Evolutionary conservation across 495 filamentous ascomycete species (phyloP).

Genomic region (Tuber calosporum): DNA sequence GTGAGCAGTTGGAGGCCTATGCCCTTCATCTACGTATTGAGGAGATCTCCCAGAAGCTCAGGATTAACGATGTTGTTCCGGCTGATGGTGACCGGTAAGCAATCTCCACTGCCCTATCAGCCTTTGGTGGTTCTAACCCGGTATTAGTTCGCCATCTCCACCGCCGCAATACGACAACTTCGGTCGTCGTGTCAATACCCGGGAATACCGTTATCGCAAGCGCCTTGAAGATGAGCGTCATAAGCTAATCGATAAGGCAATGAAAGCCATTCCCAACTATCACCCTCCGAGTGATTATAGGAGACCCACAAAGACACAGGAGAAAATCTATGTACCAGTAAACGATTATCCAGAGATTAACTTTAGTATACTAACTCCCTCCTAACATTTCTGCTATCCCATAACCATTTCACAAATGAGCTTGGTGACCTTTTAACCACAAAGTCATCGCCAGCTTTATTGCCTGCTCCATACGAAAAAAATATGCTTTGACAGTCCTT

Average conservation of each 20-base stretch:
- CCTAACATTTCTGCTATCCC: slow-evolving; percentile 17
- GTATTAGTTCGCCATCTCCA: slow-evolving; percentile 77
- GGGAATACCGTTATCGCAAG: slow-evolving; percentile 96
- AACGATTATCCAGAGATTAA: slow-evolving; percentile 99
- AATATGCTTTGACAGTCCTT: slow-evolving; percentile 12
- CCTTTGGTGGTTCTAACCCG: slow-evolving; percentile 16
- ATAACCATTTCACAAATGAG: not conserved
- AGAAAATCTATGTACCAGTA: slow-evolving; percentile 99
- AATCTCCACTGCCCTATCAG: not conserved
- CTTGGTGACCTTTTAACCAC: slow-evolving; percentile 29
- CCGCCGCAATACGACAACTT: slow-evolving; percentile 98
- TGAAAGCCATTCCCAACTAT: slow-evolving; percentile 97
- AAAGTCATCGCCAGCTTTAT: slow-evolving; percentile 41
- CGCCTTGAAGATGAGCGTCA: slow-evolving; percentile 95
- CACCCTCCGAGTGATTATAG: slow-evolving; percentile 95
- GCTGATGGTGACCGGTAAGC: slow-evolving; percentile 85
- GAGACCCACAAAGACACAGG: slow-evolving; percentile 96
- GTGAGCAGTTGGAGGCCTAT: slow-evolving; percentile 94
- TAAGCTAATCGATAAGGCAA: slow-evolving; percentile 94
- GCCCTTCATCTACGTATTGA: slow-evolving; percentile 90
- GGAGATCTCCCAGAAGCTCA: slow-evolving; percentile 97
- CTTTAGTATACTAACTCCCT: slow-evolving; percentile 99
- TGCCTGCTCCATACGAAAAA: slow-evolving; percentile 28
- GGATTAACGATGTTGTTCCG: slow-evolving; percentile 96
- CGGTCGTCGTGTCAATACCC: slow-evolving; percentile 94